phyloP scores from a whole-genome alignment of 2,329 filamentous ascomycete species.

The Pezicula neosporulosa region DNA sequence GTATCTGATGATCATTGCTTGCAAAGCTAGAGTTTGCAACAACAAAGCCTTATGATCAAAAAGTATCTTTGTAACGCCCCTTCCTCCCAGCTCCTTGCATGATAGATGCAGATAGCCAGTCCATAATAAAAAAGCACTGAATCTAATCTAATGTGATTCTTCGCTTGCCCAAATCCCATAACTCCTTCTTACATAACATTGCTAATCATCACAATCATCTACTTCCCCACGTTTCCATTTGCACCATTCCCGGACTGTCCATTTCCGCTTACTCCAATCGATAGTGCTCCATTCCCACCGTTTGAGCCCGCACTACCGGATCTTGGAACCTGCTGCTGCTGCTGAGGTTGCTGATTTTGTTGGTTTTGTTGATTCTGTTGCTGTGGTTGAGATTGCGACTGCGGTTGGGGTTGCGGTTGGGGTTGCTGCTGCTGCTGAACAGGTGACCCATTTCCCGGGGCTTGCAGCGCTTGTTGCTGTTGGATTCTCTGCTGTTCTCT shows the following conservation, averaged over 20 bases:
- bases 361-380: conserved; percentile 16
- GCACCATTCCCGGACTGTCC: conserved; percentile 2
- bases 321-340: conserved; percentile 8
- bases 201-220: conserved; percentile 16
- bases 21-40: too few relatives aligned
- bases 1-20: too few relatives aligned
- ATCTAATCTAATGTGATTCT: too few relatives aligned
- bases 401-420: conserved; percentile 34
- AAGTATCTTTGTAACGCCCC: too few relatives aligned
- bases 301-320: conserved; percentile 9
- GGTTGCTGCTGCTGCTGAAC: conserved; percentile 41
- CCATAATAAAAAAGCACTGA: too few relatives aligned
- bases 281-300: background rate
- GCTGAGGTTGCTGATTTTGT: conserved; percentile 3
- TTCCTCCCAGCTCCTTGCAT: too few relatives aligned
- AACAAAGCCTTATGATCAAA: too few relatives aligned
- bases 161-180: background rate
- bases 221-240: conserved; percentile 10
- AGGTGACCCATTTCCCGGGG: conserved; percentile 19
- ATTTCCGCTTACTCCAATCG: background rate
- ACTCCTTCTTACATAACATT: conserved; percentile 5
- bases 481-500: conserved; percentile 44
- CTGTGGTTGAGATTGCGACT: conserved; percentile 23
- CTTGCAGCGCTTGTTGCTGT: conserved; percentile 9
- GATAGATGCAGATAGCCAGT: too few relatives aligned